Evolutionary conservation across 139 green algal species (phyloP).

Genomic region (Trebouxia sp.): DNA sequence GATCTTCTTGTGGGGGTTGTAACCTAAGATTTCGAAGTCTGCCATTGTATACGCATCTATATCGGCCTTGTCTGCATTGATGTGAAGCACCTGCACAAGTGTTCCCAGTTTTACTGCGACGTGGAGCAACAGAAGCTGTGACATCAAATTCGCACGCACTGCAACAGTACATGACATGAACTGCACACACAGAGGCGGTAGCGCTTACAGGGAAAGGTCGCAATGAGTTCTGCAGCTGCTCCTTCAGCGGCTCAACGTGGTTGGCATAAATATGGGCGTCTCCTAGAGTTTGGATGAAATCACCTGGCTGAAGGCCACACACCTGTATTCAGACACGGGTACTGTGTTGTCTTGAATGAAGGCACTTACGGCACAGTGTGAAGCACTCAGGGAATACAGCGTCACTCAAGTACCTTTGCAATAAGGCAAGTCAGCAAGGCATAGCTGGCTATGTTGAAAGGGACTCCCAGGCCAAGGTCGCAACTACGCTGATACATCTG

Average conservation of each 20-base stretch:
- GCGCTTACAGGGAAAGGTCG: conserved; percentile 74
- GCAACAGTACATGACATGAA: too few relatives aligned
- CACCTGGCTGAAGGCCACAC: conserved; percentile 81
- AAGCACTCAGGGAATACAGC: not conserved
- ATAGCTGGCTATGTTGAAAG: conserved; percentile 99
- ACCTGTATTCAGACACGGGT: conserved; percentile 52
- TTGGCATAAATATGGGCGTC: conserved; percentile 98
- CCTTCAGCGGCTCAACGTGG: conserved; percentile 94
- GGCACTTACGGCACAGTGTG: not conserved
- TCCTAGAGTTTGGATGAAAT: conserved; percentile 95
- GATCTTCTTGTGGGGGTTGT: conserved; percentile 94
- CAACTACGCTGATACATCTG: conserved; percentile 98
- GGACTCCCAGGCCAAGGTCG: conserved; percentile 98
- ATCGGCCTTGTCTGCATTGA: conserved; percentile 87
- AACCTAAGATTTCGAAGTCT: conserved; percentile 90
- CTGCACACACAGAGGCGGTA: not conserved
- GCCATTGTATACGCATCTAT: conserved; percentile 90
- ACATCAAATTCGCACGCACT: too few relatives aligned
- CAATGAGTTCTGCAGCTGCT: conserved; percentile 88
- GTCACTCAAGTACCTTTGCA: conserved; percentile 69
- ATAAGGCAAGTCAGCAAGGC: conserved; percentile 93
- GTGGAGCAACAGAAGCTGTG: too few relatives aligned
- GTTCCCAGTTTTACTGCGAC: not conserved
- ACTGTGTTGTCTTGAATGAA: not conserved
- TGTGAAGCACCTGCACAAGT: conserved; percentile 62